Base-by-base conservation (phyloP, 2,329 filamentous ascomycete genomes). In the Stagonosporopsis tanaceti region DNA sequence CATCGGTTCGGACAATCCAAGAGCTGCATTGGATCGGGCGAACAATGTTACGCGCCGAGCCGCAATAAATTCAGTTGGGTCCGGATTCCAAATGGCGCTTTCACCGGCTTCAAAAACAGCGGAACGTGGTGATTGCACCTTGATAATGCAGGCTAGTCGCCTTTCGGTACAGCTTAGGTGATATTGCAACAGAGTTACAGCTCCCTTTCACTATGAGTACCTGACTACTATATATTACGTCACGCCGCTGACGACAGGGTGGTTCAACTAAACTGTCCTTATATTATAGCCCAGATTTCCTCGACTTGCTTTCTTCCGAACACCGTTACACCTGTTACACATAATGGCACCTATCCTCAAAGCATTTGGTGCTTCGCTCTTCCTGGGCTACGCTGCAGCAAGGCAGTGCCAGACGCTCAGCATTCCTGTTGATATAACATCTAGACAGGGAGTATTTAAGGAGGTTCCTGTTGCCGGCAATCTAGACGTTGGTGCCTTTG, bases 401-500 rank as follows among this genome's bases (percentile, higher is more conserved):
- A 70, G 62, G 39, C 62, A 64, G 40, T 84, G 82, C 62, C 73
- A 74, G 34, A 82, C 88, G 59, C 66, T 88, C 30, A 84, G 80
- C 1, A 79, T 90, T 5, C 82, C 85, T 1, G 78, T 89, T 14
- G 73, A 78, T 3, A 81, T 89, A 46, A 79, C 79, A 2, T 79
- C 85, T 0, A 77, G 82, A 24, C 86, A 87, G 55, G 82, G 75
- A 0, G 70, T 82, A 6, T 88, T 88, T 69, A 74, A 82, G 57
- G 54, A 84, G 12, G 63, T 79, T n/a, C 67, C 80, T 0, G 79
- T 84, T 6, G 53, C 69, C 74, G 45, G 79, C 72, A 83, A 87
- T 63, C 78, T 87, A 32, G 85, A 89, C 2, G 83, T 83, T 1
- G 83, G 84, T 12, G 79, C 83, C 59, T 85, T 89, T 62, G 72